phyloP scores from a whole-genome alignment of 73 alveolate genomes.

The Stentor coeruleus region DNA sequence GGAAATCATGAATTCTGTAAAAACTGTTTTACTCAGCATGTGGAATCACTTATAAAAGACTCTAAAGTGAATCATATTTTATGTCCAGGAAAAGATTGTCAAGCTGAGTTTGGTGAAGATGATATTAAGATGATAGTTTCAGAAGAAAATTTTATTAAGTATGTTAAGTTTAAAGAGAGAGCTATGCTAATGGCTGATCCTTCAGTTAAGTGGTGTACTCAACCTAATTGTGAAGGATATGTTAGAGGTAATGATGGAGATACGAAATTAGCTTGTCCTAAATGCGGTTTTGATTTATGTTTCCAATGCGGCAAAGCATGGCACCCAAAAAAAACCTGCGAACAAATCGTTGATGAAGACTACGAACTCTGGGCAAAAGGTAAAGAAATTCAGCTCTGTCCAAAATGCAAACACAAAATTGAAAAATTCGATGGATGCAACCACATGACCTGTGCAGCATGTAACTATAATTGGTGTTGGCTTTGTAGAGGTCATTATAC shows the following conservation, averaged over 20 bases:
- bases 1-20: not conserved
- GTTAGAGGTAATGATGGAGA: constrained; percentile 36
- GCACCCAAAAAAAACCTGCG: constrained; percentile 43
- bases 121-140: constrained; percentile 19
- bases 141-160: constrained; percentile 31
- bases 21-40: not conserved
- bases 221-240: constrained; percentile 56
- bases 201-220: constrained; percentile 49
- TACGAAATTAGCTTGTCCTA: constrained; percentile 24
- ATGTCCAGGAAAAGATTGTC: constrained; percentile 42
- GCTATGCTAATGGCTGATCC: constrained; percentile 36
- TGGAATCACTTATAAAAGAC: constrained; percentile 12
- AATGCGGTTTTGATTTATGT: constrained; percentile 51
- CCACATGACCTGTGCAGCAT: constrained; percentile 87
- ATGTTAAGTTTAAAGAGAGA: constrained; percentile 44
- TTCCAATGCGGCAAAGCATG: constrained; percentile 43
- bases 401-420: constrained; percentile 64
- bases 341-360: constrained; percentile 41
- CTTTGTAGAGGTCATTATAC: constrained; percentile 56
- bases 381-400: constrained; percentile 66
- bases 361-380: constrained; percentile 52
- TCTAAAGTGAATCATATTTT: constrained; percentile 25
- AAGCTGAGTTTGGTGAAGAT: constrained; percentile 23
- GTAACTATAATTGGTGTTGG: constrained; percentile 91
- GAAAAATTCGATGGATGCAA: constrained; percentile 87